A percentile compares a stretch with the other conserved stretches of the same genome.
phyloP scores from a whole-genome alignment of 805 yeast species.

The Hanseniaspora mollemarum region DNA sequence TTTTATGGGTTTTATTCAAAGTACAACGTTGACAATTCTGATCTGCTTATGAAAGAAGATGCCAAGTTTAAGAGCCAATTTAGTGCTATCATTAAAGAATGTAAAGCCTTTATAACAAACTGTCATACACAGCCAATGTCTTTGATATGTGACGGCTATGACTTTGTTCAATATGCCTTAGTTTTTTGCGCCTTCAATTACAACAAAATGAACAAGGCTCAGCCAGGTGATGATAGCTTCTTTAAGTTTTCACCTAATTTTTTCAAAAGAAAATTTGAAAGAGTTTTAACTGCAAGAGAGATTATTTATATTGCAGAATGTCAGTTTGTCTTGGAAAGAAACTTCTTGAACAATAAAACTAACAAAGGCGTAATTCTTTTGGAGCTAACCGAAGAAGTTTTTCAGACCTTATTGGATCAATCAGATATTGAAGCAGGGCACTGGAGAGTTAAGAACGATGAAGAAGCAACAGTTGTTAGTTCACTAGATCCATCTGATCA shows the following conservation, averaged over 20 bases:
- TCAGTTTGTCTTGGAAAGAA: conserved; percentile 27
- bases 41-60: conserved; percentile 23
- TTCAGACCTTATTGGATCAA: not conserved
- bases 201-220: conserved; percentile 18
- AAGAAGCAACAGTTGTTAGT: not conserved
- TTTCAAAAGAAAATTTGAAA: conserved; percentile 26
- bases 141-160: conserved; percentile 27
- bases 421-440: conserved; percentile 20
- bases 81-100: conserved; percentile 28
- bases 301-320: conserved; percentile 25
- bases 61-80: conserved; percentile 24
- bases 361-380: conserved; percentile 27
- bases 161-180: conserved; percentile 26
- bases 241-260: conserved; percentile 28
- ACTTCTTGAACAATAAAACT: conserved; percentile 29
- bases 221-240: conserved; percentile 18
- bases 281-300: conserved; percentile 20
- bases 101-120: conserved; percentile 29
- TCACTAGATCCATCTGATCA: not conserved
- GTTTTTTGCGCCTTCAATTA: conserved; percentile 28
- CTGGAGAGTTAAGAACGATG: not conserved
- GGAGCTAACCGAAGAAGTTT: conserved; percentile 22
- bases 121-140: conserved; percentile 32
- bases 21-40: conserved; percentile 27
- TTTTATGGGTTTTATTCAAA: conserved; percentile 23